These are phyloP conservation scores for Paxillus involutus DNA, from an alignment of 768 basidiomycete species.

Conservation along the genomic window DNA sequence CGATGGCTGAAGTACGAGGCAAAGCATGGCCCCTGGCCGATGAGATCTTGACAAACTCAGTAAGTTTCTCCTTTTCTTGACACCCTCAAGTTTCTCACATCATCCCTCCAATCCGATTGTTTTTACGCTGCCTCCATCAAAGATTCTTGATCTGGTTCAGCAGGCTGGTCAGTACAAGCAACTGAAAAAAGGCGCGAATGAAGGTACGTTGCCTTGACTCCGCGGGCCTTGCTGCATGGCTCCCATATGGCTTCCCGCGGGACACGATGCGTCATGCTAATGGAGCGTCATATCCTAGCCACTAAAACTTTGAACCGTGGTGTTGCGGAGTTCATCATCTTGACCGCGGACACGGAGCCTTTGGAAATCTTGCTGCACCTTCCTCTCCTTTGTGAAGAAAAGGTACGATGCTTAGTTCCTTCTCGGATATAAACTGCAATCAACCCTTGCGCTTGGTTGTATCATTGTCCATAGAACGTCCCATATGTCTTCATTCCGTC, in stretches of 20 bases:
- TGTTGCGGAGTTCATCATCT: constrained; percentile 95
- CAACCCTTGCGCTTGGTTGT: not conserved
- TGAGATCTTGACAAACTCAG: constrained; percentile 86
- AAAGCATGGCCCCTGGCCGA: constrained; percentile 92
- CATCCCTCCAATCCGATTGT: not conserved
- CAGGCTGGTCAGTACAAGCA: constrained; percentile 98
- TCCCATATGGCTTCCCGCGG: not conserved
- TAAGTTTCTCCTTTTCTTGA: constrained; percentile 35
- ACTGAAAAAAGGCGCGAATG: constrained; percentile 98
- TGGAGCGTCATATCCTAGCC: constrained; percentile 44
- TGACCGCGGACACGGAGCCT: constrained; percentile 96
- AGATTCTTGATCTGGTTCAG: constrained; percentile 96
- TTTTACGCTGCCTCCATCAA: not conserved
- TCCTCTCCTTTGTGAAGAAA: constrained; percentile 97
- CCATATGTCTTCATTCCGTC: constrained; percentile 94
- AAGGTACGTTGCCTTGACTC: constrained; percentile 55
- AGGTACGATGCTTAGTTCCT: constrained; percentile 48
- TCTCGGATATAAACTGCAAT: not conserved
- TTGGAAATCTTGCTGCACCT: constrained; percentile 97
- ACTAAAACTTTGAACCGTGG: constrained; percentile 99
- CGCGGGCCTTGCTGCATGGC: not conserved
- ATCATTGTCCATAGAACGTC: constrained; percentile 65
- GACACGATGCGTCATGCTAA: constrained; percentile 4
- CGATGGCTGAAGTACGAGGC: constrained; percentile 66
- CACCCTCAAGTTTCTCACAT: not conserved